A percentile compares a stretch with the other conserved stretches of the same genome.
Conservation (phyloP, 2,329 filamentous ascomycete species). For the Neopestalotiopsis sp. region DNA sequence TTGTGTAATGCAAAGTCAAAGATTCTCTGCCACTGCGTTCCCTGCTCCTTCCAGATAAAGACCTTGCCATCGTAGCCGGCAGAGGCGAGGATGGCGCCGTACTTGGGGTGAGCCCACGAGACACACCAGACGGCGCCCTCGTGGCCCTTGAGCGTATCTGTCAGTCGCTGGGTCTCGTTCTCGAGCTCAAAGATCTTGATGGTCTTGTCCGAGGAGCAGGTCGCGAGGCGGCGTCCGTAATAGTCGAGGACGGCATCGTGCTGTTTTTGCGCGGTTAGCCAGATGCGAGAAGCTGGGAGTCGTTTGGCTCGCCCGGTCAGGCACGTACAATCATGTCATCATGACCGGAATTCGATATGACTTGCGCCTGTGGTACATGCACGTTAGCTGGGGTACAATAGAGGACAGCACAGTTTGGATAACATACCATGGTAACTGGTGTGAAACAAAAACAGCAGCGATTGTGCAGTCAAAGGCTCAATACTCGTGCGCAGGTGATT, state of each 20-base stretch:
- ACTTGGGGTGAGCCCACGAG: slow-evolving; percentile 97
- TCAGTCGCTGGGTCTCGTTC: slow-evolving; percentile 85
- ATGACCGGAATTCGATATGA: slow-evolving; percentile 86
- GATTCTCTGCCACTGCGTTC: slow-evolving; percentile 78
- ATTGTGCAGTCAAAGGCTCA: neutral
- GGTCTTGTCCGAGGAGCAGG: slow-evolving; percentile 96
- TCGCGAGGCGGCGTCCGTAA: slow-evolving; percentile 94
- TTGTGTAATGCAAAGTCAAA: slow-evolving; percentile 95
- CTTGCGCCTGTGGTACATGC: slow-evolving; percentile 56
- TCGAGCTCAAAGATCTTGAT: slow-evolving; percentile 99
- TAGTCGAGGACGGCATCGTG: slow-evolving; percentile 99
- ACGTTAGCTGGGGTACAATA: slow-evolving; percentile 6
- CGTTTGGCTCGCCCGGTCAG: neutral
- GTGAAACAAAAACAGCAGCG: neutral
- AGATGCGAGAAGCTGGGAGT: neutral
- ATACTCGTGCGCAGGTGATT: neutral
- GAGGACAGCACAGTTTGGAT: neutral
- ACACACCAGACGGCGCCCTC: slow-evolving; percentile 98
- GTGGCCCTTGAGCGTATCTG: slow-evolving; percentile 95
- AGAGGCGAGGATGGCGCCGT: slow-evolving; percentile 95
- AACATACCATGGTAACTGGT: neutral
- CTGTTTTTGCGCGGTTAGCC: slow-evolving; percentile 48
- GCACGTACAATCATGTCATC: slow-evolving; percentile 96
- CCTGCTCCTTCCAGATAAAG: slow-evolving; percentile 95
- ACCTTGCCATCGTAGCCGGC: slow-evolving; percentile 98